phyloP scores from a whole-genome alignment of 1,284 basidiomycete species.

The Pseudozyma flocculosa region DNA sequence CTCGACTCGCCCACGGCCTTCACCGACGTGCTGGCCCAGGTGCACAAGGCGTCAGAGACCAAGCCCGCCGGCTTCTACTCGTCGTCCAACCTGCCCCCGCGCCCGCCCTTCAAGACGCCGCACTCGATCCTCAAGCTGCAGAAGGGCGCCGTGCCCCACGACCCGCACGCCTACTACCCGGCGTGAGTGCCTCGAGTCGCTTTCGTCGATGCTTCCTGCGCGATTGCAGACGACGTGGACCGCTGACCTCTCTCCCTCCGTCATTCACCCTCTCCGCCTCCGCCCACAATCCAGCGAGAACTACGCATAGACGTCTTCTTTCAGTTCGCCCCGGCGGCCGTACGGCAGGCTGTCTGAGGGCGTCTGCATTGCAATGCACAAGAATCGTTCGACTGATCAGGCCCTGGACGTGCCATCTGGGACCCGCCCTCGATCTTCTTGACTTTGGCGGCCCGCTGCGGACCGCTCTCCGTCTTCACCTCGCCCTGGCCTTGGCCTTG shows the following conservation, averaged over 20 bases:
- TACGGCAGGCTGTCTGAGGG: too few species aligned
- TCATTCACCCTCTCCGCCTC: not conserved
- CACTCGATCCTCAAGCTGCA: conserved; percentile 53
- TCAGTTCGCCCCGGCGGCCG: too few species aligned
- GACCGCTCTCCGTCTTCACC: too few species aligned
- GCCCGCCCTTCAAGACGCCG: conserved; percentile 51
- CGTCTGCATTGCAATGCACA: too few species aligned
- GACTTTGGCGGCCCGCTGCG: too few species aligned
- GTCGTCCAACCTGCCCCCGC: conserved; percentile 47
- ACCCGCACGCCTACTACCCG: conserved; percentile 52
- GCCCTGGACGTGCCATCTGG: too few species aligned
- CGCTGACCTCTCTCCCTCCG: conserved; percentile 4
- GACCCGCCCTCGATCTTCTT: too few species aligned
- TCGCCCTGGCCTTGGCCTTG: too few species aligned
- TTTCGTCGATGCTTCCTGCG: too few species aligned
- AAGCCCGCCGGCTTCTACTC: conserved; percentile 40
- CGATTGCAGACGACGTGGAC: too few species aligned
- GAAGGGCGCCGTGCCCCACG: conserved; percentile 54
- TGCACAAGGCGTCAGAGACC: conserved; percentile 38
- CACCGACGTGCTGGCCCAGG: conserved; percentile 54
- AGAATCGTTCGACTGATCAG: too few species aligned
- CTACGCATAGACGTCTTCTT: conserved; percentile 17
- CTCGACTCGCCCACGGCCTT: conserved; percentile 53
- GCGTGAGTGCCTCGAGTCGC: conserved; percentile 39
- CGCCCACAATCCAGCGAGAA: conserved; percentile 24